These are phyloP conservation scores for Cryptosporidium muris DNA, from an alignment of 169 alveolate species.

Conservation along the genomic window DNA sequence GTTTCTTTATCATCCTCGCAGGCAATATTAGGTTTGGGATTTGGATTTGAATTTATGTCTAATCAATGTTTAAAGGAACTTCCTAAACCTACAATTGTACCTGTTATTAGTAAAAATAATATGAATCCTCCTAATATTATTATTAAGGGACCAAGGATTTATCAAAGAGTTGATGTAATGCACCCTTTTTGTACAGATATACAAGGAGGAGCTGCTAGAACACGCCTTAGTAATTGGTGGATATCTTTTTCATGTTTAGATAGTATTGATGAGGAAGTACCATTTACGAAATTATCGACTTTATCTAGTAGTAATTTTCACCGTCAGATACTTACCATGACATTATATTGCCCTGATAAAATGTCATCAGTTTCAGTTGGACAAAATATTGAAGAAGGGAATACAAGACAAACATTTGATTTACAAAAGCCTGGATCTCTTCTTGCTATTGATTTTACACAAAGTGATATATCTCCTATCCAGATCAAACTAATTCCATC, in stretches of 20 bases:
- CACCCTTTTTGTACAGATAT: slow-evolving; percentile 54
- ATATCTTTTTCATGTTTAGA: slow-evolving; percentile 61
- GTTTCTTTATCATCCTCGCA: slow-evolving; percentile 42
- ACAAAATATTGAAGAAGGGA: slow-evolving; percentile 31
- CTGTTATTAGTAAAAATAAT: slow-evolving; percentile 24
- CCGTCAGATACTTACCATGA: slow-evolving; percentile 11
- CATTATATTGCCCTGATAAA: slow-evolving; percentile 47
- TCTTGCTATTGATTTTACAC: slow-evolving; percentile 44
- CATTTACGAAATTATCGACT: slow-evolving; percentile 41
- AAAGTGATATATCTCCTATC: slow-evolving; percentile 24
- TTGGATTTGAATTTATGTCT: slow-evolving; percentile 66
- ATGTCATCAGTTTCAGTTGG: slow-evolving; percentile 67
- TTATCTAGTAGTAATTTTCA: slow-evolving; percentile 1
- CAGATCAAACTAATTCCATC: slow-evolving; percentile 53
- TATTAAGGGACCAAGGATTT: slow-evolving; percentile 53
- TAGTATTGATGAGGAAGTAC: slow-evolving; percentile 46
- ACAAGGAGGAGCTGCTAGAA: slow-evolving; percentile 71
- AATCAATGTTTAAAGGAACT: slow-evolving; percentile 16
- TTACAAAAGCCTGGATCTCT: slow-evolving; percentile 49
- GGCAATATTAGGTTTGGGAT: slow-evolving; percentile 43
- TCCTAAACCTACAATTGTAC: slow-evolving; percentile 36
- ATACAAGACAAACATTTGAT: slow-evolving; percentile 20
- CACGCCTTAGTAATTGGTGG: slow-evolving; percentile 57
- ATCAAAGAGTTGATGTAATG: slow-evolving; percentile 38
- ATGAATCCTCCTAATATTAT: slow-evolving; percentile 34